These are phyloP conservation scores for Botrytis galanthina DNA, from an alignment of 2,329 filamentous ascomycete genomes.

Conservation along the genomic window DNA sequence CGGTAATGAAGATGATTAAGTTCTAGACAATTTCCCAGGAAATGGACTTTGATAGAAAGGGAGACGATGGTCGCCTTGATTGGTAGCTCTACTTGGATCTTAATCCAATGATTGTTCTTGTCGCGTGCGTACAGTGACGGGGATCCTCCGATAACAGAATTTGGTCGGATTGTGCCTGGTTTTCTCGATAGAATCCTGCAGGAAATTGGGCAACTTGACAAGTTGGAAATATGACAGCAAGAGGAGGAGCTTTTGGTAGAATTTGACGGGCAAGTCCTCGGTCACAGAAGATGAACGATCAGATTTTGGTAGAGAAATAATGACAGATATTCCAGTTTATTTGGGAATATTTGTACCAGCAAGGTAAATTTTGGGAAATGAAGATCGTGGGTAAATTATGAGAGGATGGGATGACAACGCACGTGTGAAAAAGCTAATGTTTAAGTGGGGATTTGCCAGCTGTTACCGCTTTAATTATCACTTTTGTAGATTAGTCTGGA, in stretches of 20 bases:
- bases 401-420: slow-evolving; percentile 7
- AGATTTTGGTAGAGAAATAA: slow-evolving; percentile 2
- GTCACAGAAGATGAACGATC: slow-evolving; percentile 7
- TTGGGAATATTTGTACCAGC: slow-evolving; percentile 1
- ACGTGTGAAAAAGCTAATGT: slow-evolving; percentile 17
- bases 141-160: slow-evolving; percentile 22
- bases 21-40: slow-evolving; percentile 6
- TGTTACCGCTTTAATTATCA: not conserved
- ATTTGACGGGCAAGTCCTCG: not conserved
- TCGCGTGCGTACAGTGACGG: slow-evolving; percentile 29
- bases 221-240: slow-evolving; percentile 3
- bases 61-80: slow-evolving; percentile 24
- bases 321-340: not conserved
- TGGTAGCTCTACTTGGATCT: slow-evolving; percentile 18
- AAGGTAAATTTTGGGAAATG: slow-evolving; percentile 14
- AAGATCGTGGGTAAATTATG: slow-evolving; percentile 13
- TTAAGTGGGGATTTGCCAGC: slow-evolving; percentile 9
- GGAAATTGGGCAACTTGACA: slow-evolving; percentile 5
- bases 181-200: slow-evolving; percentile 11
- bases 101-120: slow-evolving; percentile 31
- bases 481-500: not conserved
- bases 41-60: slow-evolving; percentile 7
- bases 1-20: slow-evolving; percentile 1
- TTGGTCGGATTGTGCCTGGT: slow-evolving; percentile 11
- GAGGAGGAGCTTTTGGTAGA: not conserved